Base-by-base conservation (phyloP, 495 filamentous ascomycete genomes). In the Hapsidospora chrysogenum region DNA sequence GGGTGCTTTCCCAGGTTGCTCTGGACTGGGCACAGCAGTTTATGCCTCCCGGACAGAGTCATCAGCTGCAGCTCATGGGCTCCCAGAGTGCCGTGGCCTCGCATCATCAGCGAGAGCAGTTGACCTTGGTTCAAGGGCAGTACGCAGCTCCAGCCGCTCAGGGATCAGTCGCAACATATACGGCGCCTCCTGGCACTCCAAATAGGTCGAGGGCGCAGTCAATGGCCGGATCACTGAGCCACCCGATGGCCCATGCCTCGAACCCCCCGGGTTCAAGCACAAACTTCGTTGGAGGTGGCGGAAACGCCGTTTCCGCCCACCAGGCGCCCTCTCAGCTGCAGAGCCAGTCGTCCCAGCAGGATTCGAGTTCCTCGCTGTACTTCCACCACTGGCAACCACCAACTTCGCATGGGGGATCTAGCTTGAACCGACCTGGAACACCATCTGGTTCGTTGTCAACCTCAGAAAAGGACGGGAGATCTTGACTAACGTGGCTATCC, bases 351-450 rank as follows among this genome's bases (percentile, higher is more conserved):
- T 42, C 57, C n/a, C 62, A 68, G 33, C 66, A 68, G 37, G 64
- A 75, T 38, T 64, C 75, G 34, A 70, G 26, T 66, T 76, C 81
- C 5, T 74, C 74, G 10, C 78, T 93, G 33, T 92, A 83, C 49
- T 92, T 92, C 41, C 85, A 92, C 48, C 83, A 92, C 47, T 93
- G 82, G 82, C 75, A 83, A 36, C 86, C 86, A 4, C 85, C 85
- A 17, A 63, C 58, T 10, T 65, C 68, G 5, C 72, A 76, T 52
- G 52, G 62, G 36, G 53, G 58, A 41, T 37, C 58, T 41, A 53
- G 63, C 43, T 56, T 62, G 36, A 68, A 74, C 47, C 73, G 74
- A 52, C 66, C 72, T 44, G 62, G 67, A 50, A 72, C 71, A 44
- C 72, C 72, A 43, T 73, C 70, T 66, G 72, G 72, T 75, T 74